Base-by-base conservation (phyloP, 2,329 filamentous ascomycete species). In the Talaromyces albobiverticillius region DNA sequence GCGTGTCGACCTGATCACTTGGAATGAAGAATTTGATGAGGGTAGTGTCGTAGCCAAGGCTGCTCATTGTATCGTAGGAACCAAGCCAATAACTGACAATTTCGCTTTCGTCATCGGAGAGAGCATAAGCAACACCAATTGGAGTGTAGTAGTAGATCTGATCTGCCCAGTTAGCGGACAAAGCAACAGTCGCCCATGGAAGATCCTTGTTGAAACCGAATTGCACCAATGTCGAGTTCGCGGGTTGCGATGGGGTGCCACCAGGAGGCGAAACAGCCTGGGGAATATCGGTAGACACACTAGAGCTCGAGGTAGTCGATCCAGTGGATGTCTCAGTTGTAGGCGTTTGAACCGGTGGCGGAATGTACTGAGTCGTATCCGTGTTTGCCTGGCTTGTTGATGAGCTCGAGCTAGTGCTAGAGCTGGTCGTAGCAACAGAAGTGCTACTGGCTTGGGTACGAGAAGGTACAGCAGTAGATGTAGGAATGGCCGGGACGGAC, bases 81-180 rank as follows among this genome's bases (percentile, higher is more conserved):
- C 86, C 79, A 48, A 97, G 82, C 59, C 83, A 84, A 58, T 83
- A 80, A 76, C 95, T 87, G 41, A 79, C 72, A 47, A 91, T 77
- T 52, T 87, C 76, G 16, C 78, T 62, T 55, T 59, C 40, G 38
- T 65, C 57, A 51, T 68, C 42, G 52, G 68, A 56, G 43, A 95
- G 76, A 41, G 83, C 87, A 59, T 86, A 82, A 2, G 82, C 76
- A 47, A 96, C 79, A 60, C 89, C 90, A 50, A 78, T 63, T 0
- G 91, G 91, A 3, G 96, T 77, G 60, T 83, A 88, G 51, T 82
- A 75, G 76, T 96, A 95, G 64, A 99, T 89, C 72, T 97, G 93
- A 36, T 84, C 84, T 4, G 90, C 88, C 16, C 91, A 88, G 59
- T 86, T 79, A 13, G 84, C 79, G 58, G 87, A 84, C 20, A 76